These are phyloP conservation scores for Trametes hirsuta DNA, from an alignment of 1,284 basidiomycete species.

Conservation along the genomic window DNA sequence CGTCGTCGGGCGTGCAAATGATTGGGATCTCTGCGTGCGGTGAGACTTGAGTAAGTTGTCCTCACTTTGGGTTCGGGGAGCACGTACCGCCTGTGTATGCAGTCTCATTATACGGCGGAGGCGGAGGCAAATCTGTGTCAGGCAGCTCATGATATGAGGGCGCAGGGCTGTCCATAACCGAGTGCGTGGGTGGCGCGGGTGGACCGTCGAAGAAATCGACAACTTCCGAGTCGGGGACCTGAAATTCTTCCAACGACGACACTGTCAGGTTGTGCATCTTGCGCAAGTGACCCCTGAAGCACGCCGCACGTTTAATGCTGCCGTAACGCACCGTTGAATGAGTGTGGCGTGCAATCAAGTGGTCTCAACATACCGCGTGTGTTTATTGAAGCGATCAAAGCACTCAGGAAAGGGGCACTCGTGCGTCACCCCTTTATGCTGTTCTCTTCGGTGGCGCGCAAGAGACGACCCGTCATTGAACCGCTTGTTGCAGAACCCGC, in stretches of 20 bases:
- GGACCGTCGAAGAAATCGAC: not conserved
- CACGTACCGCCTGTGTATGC: not conserved
- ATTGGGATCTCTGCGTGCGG: not conserved
- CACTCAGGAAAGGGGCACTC: constrained; percentile 17
- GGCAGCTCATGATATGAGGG: too few species aligned
- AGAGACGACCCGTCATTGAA: constrained; percentile 67
- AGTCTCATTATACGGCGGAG: not conserved
- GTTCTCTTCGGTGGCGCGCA: constrained; percentile 25
- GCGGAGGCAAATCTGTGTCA: too few species aligned
- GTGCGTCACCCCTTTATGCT: constrained; percentile 12
- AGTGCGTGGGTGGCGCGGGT: too few species aligned
- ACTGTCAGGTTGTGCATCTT: not conserved
- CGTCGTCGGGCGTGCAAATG: not conserved
- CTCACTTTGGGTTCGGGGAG: too few species aligned
- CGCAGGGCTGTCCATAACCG: too few species aligned
- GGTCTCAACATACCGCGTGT: not conserved
- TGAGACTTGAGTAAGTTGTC: not conserved
- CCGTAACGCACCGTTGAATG: too few species aligned
- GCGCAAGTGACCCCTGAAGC: constrained; percentile 17
- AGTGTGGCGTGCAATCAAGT: not conserved
- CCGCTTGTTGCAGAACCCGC: constrained; percentile 39
- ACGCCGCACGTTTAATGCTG: constrained; percentile 18
- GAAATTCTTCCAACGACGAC: too few species aligned
- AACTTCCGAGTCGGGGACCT: not conserved
- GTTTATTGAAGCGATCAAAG: not conserved